phyloP scores from a whole-genome alignment of 1,284 basidiomycete species.

The Anthracocystis setariae region DNA sequence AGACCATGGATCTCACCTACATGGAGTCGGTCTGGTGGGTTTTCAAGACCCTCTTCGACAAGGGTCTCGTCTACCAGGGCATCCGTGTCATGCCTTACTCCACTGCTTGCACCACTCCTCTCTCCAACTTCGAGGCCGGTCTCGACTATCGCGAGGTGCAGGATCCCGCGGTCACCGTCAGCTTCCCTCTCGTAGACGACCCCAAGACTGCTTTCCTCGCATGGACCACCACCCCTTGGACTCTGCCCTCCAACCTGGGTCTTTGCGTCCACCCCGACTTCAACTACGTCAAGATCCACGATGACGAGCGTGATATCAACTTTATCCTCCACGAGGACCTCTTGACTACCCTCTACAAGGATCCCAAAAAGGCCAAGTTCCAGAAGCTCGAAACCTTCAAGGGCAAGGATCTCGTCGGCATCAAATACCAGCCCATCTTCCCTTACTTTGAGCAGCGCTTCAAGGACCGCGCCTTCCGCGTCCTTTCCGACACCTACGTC shows the following conservation, averaged over 20 bases:
- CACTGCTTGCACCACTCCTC: conserved; percentile 91
- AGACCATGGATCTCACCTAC: conserved; percentile 90
- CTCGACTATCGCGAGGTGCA: conserved; percentile 91
- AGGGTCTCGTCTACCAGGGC: conserved; percentile 93
- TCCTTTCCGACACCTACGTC: conserved; percentile 91
- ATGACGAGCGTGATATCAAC: conserved; percentile 85
- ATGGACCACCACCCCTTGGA: conserved; percentile 99
- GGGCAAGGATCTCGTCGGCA: conserved; percentile 92
- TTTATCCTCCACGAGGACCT: conserved; percentile 93
- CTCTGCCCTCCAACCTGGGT: conserved; percentile 91
- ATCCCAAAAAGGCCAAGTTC: conserved; percentile 95
- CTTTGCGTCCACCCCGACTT: conserved; percentile 96
- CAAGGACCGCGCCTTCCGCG: conserved; percentile 89
- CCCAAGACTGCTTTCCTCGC: conserved; percentile 89
- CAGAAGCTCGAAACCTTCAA: conserved; percentile 85
- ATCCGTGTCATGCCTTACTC: conserved; percentile 98
- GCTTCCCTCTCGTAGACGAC: conserved; percentile 93
- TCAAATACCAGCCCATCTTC: conserved; percentile 95
- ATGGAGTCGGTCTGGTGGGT: conserved; percentile 99
- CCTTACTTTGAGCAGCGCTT: conserved; percentile 96
- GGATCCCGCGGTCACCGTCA: conserved; percentile 92
- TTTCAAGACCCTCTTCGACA: conserved; percentile 91
- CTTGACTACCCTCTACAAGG: conserved; percentile 91
- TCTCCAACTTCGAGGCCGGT: conserved; percentile 98
- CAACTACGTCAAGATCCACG: conserved; percentile 96